Conservation (phyloP, 805 yeast genomes). For the Candida corydali region DNA sequence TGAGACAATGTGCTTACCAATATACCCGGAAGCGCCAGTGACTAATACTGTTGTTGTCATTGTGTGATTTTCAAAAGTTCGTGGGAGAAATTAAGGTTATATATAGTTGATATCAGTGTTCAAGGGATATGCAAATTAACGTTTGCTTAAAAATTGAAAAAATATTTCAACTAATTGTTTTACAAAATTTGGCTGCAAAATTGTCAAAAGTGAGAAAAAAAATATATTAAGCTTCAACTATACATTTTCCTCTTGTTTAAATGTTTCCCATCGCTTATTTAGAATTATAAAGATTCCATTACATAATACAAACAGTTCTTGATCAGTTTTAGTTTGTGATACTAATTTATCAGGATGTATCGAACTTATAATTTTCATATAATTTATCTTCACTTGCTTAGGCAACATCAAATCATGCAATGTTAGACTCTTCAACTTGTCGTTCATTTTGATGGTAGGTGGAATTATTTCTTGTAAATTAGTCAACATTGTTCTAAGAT, state of each 20-base stretch:
- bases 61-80: background rate
- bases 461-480: conserved; percentile 65
- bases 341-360: conserved; percentile 85
- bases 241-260: conserved; percentile 51
- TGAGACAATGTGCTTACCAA: conserved; percentile 47
- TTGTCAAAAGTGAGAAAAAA: too few species aligned
- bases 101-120: too few species aligned
- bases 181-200: background rate
- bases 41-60: conserved; percentile 30
- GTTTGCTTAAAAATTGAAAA: background rate
- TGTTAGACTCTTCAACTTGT: conserved; percentile 8
- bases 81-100: background rate
- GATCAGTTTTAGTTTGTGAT: conserved; percentile 36
- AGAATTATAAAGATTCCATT: conserved; percentile 80
- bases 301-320: conserved; percentile 78
- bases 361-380: conserved; percentile 75
- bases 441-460: conserved; percentile 46
- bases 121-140: conserved; percentile 5
- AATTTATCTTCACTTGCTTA: conserved; percentile 79
- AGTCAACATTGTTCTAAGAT: conserved; percentile 72
- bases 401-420: conserved; percentile 71
- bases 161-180: background rate
- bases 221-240: conserved; percentile 1
- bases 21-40: conserved; percentile 52
- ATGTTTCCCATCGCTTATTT: conserved; percentile 87